Base-by-base conservation (phyloP, 2,329 filamentous ascomycete species). In the Aureobasidium sp. region DNA sequence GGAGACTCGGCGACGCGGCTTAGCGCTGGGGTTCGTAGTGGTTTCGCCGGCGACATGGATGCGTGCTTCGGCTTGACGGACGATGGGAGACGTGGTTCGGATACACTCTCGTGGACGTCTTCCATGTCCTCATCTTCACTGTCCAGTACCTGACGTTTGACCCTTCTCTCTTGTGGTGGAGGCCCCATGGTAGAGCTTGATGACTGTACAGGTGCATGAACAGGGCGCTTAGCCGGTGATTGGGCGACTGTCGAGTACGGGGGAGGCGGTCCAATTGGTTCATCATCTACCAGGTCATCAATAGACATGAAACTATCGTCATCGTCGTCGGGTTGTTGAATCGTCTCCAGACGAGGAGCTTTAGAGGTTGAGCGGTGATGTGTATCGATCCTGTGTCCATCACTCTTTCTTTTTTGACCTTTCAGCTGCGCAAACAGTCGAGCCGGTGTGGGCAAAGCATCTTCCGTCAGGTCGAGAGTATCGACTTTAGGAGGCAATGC, bases 381-480 rank as follows among this genome's bases (percentile, higher is more conserved):
- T 25, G 42, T n/a, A 16, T 62, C 59, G 9, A 32, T 5, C n/a
- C 58, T 74, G 50, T 72, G 73, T 62, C 78, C 77, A n/a, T 76
- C 74, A 65, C 77, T 79, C 67, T 78, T 79, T 47, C 78, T 71
- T 67, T 79, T 80, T 61, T 73, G 74, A 8, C 67, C 68, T 16
- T 37, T 65, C 5, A 62, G 42, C 3, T 48, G 45, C 0, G 63
- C 49, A 9, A 59, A 48, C 6, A 34, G 44, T 25, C 57, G 61
- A 55, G 52, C 63, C n/a, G 66, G 52, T 2, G 60, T 65, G 4
- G 30, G 64, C 62, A 48, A 70, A 63, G 29, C n/a, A 21, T 66
- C 66, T 36, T 71, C 70, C 1, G 72, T 73, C 52, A 73, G 57
- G 57, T 74, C 72, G 67, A 73, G 67, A 25, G 71, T 65, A 61